Evolutionary conservation across 805 yeast species (phyloP).

Genomic region (Metschnikowia matae): DNA sequence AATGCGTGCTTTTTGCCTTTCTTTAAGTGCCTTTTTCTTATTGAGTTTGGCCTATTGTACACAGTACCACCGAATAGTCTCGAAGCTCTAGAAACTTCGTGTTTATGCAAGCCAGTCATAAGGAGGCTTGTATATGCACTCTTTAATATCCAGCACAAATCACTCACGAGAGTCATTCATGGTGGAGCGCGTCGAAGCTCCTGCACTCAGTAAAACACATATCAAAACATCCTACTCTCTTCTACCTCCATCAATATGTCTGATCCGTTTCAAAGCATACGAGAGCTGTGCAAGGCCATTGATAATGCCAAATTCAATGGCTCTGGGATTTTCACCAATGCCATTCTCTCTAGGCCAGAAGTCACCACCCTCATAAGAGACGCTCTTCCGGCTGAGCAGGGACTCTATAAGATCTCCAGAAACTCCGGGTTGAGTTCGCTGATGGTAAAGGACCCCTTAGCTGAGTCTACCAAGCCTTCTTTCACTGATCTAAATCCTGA

Average conservation of each 20-base stretch:
- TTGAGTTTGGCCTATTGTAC: too few species aligned
- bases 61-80: too few species aligned
- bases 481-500: constrained; percentile 20
- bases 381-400: constrained; percentile 49
- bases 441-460: neutral
- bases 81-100: too few species aligned
- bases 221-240: constrained; percentile 1
- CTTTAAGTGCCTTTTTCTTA: too few species aligned
- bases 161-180: neutral
- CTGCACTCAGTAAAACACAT: neutral
- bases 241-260: constrained; percentile 3
- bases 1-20: neutral
- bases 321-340: constrained; percentile 65
- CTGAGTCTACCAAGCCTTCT: neutral
- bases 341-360: constrained; percentile 48
- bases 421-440: constrained; percentile 25
- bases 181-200: neutral
- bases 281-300: constrained; percentile 31
- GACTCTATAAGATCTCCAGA: constrained; percentile 43
- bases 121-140: neutral
- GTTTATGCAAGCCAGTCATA: too few species aligned
- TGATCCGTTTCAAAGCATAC: constrained; percentile 11
- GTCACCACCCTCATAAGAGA: constrained; percentile 59
- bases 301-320: constrained; percentile 45
- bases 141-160: neutral